Percentiles rank a stretch among this genome's conserved stretches.
These are phyloP conservation scores for Scleromitrula shiraiana DNA, from an alignment of 2,329 filamentous ascomycete genomes.

Conservation along the genomic window DNA sequence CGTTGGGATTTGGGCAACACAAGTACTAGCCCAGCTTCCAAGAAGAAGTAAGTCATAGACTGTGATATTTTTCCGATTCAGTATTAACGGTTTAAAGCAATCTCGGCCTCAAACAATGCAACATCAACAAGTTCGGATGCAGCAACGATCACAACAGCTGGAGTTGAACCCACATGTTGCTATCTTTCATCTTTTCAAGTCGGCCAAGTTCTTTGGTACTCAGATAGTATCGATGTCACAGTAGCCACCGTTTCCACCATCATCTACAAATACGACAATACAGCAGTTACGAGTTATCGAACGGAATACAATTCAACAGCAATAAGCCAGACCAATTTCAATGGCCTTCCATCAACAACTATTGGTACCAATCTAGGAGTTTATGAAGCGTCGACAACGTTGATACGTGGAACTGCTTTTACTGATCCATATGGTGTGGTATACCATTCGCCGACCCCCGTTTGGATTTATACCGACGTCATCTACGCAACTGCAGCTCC, in stretches of 20 bases:
- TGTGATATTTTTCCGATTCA: background rate
- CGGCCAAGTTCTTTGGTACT: constrained; percentile 12
- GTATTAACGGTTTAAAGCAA: background rate
- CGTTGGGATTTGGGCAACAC: background rate
- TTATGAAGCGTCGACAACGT: constrained; percentile 8
- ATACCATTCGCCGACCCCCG: constrained; percentile 13
- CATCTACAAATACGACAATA: constrained; percentile 12
- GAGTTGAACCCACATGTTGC: constrained; percentile 10
- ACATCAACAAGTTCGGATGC: background rate
- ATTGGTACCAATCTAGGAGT: constrained; percentile 3
- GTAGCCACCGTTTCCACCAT: constrained; percentile 14
- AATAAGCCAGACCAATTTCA: background rate
- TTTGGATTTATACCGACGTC: constrained; percentile 10
- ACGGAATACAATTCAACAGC: constrained; percentile 8
- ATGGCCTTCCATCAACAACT: constrained; percentile 9
- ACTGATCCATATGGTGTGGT: constrained; percentile 15
- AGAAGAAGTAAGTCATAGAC: background rate
- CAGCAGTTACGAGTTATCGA: constrained; percentile 6
- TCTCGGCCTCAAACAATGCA: background rate
- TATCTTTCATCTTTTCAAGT: constrained; percentile 12
- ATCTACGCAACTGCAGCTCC: constrained; percentile 1
- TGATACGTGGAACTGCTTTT: constrained; percentile 13
- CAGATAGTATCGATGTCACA: constrained; percentile 10
- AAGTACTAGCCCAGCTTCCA: background rate
- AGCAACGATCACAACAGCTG: background rate